These are phyloP conservation scores for Tarenaya hassleriana DNA, from an alignment of 345 rosid species.

Conservation along the genomic window DNA sequence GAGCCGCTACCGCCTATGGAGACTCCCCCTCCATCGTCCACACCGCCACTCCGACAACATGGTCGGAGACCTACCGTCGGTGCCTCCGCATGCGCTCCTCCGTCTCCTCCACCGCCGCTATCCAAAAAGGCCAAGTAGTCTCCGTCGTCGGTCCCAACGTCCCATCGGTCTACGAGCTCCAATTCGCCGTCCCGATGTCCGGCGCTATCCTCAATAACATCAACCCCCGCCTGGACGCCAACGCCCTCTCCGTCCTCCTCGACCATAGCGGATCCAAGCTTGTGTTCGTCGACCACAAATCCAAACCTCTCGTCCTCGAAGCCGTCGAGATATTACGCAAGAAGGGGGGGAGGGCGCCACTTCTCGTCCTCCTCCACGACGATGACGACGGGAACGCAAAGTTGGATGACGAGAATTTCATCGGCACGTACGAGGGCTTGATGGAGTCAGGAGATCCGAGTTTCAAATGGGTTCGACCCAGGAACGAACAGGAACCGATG, in stretches of 20 bases:
- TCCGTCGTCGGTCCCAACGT: conserved; percentile 52
- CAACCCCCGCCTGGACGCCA: conserved; percentile 50
- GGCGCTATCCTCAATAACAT: conserved; percentile 54
- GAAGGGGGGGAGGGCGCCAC: conserved; percentile 20
- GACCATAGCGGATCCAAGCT: conserved; percentile 52
- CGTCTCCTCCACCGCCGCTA: conserved; percentile 38
- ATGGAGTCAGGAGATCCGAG: conserved; percentile 31
- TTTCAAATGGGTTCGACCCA: conserved; percentile 40
- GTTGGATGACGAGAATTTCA: conserved; percentile 3
- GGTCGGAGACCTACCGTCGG: conserved; percentile 54
- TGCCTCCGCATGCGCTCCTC: conserved; percentile 61
- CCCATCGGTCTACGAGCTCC: conserved; percentile 60
- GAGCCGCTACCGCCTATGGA: conserved; percentile 47
- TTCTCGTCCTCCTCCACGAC: conserved; percentile 40
- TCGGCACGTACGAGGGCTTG: conserved; percentile 38
- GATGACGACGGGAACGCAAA: background rate
- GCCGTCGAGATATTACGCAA: conserved; percentile 34
- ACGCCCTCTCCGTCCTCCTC: conserved; percentile 38
- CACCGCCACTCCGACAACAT: conserved; percentile 33
- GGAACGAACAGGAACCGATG: conserved; percentile 45
- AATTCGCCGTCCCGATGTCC: conserved; percentile 61
- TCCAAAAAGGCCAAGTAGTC: conserved; percentile 40
- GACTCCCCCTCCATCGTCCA: conserved; percentile 46
- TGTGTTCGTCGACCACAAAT: conserved; percentile 43
- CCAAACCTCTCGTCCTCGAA: conserved; percentile 30